Percentiles rank a stretch among this genome's conserved stretches.
These are phyloP conservation scores for Coprinopsis strossmayeri DNA, from an alignment of 768 basidiomycete genomes.

Conservation along the genomic window DNA sequence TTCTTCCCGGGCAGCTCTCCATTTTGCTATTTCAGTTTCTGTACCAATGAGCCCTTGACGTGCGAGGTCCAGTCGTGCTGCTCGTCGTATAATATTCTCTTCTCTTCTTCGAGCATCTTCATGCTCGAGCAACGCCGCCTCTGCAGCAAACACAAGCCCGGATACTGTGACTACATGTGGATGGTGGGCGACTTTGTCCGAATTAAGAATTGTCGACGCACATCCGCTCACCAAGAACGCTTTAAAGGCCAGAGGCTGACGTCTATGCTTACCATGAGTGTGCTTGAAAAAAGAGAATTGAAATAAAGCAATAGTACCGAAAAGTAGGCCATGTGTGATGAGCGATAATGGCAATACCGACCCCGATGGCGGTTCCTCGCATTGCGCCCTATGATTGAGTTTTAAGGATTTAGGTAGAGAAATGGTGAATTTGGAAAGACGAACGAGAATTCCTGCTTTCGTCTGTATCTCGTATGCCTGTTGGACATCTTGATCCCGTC, in stretches of 20 bases:
- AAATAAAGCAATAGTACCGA: constrained; percentile 34
- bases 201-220: constrained; percentile 27
- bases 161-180: constrained; percentile 43
- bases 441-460: constrained; percentile 50
- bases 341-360: constrained; percentile 54
- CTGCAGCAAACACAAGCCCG: constrained; percentile 71
- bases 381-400: constrained; percentile 40
- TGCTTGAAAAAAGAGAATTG: background rate
- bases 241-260: constrained; percentile 79
- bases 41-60: constrained; percentile 71
- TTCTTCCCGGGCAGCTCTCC: constrained; percentile 42
- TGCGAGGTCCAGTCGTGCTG: constrained; percentile 71
- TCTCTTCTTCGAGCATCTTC: constrained; percentile 59
- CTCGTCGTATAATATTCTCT: constrained; percentile 63
- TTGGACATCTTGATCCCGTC: constrained; percentile 48
- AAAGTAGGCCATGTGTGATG: constrained; percentile 73
- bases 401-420: constrained; percentile 1
- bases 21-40: constrained; percentile 77
- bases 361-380: constrained; percentile 44
- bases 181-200: background rate
- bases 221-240: constrained; percentile 69
- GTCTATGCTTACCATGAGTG: constrained; percentile 30
- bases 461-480: constrained; percentile 54
- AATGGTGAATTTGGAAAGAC: constrained; percentile 17
- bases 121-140: constrained; percentile 65